Base-by-base conservation (phyloP, 1,139 yeast species). In the Kluyveromyces sp. region DNA sequence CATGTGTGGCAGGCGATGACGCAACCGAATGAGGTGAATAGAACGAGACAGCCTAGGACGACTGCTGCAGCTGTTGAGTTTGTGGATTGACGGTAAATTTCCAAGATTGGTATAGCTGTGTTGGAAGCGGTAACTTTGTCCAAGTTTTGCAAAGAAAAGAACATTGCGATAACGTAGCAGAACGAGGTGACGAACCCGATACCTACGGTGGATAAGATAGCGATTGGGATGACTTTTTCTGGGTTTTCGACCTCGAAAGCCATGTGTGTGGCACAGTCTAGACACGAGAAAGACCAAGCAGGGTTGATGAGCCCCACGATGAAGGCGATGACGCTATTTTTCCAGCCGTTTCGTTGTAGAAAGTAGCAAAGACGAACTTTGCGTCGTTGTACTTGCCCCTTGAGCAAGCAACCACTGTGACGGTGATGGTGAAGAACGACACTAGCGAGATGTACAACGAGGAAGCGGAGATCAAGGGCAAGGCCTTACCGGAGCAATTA, bases 1-100 rank as follows among this genome's bases (percentile, higher is more conserved):
- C 88, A 81, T 3, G 90, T 82, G 58, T 83, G 89, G 48, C 83
- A 75, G 5, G 85, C 75, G 52, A 82, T 79, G 50, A 79, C 79
- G 63, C 89, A 83, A 36, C 88, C 87, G 57, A 77, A 69, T 2
- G 85, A 82, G 7, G 88, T 81, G 45, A 77, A 68, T 48, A 80
- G 67, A 43, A 82, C 71, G 52, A 83, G 65, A 26, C 75, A 64
- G 40, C 82, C 85, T 42, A 83, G 69, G 49, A 78, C 72, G 37
- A 79, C 65, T 2, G 86, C 85, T 45, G 83, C 85, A 25, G 72
- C 75, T 53, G 68, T 75, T 58, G 71, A 76, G 4, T 67, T 67
- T 34, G 79, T 58, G 2, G 82, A 82, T 61, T 81, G 86, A 60
- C 77, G 66, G 59, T 70, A 80, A 48, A 80, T 79, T 54, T 77